Base-by-base conservation (phyloP, 2,329 filamentous ascomycete genomes). In the Calonectria leucothoes region DNA sequence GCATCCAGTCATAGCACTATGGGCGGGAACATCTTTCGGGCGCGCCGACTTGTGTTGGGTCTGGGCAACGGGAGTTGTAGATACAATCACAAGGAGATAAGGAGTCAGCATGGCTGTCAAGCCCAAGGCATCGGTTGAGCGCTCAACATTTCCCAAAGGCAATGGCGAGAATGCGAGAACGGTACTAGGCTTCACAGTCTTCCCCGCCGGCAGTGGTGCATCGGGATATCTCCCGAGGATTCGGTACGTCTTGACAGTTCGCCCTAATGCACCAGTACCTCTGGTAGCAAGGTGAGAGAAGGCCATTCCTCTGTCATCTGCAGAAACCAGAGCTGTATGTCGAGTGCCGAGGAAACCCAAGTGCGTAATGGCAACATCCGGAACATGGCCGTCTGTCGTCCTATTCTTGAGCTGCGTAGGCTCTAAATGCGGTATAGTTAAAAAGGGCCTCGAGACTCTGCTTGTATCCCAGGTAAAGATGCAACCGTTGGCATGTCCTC, bases 401-500 rank as follows among this genome's bases (percentile, higher is more conserved):
- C 92, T 90, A 35, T 92, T 89, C 68, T 94, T 89, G 37, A 93
- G 82, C 71, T 94, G 91, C 3, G 87, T 85, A n/a, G 89, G 85
- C 39, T 95, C 92, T 12, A 98, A 87, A 42, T 95, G 94, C 1
- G 93, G 91, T 52, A 99, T 96, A 65, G 95, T 92, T 37, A 99
- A 89, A 83, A 99, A 99, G 0, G 96, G 97, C 37, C 94, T 91
- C 4, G 95, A 92, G n/a, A 94, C 91, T 71, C 94, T 91, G 49
- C 91, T 91, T 15, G 96, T 93, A 83, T 99, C 97, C 97, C 97
- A 99, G 0, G 96, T 99, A 82, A 98, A 98, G 67, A 99, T 98
- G 81, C 93, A 93, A 4, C 97, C 97, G 79, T 93, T 95, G 0
- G 92, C 93, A 89, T 99, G 96, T 4, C 97, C 97, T 45, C 93